Evolutionary conservation across 2,329 filamentous ascomycete species (phyloP).

Genomic region (Monilinia fructicola): DNA sequence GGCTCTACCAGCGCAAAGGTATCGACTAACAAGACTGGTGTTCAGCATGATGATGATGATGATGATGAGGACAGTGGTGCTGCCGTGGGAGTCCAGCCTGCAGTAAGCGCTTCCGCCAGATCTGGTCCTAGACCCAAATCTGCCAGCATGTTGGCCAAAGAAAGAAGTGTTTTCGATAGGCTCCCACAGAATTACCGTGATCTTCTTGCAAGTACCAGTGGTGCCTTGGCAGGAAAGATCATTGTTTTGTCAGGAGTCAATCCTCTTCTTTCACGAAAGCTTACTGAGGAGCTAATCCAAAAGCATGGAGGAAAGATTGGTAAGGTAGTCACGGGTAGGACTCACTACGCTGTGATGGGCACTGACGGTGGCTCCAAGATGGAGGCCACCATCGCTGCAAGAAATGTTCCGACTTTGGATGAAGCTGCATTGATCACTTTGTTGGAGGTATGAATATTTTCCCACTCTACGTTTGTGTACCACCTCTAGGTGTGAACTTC

Average conservation of each 20-base stretch:
- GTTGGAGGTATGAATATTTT: constrained; percentile 9
- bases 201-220: constrained; percentile 27
- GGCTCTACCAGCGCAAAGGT: background rate
- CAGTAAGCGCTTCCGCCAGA: background rate
- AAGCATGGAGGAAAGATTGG: constrained; percentile 32
- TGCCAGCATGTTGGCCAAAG: no score
- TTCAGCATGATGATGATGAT: background rate
- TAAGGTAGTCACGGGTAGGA: constrained; percentile 32
- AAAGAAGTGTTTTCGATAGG: background rate
- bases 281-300: constrained; percentile 30
- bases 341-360: constrained; percentile 33
- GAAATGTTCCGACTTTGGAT: constrained; percentile 26
- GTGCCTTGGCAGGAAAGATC: constrained; percentile 21
- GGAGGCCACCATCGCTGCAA: constrained; percentile 20
- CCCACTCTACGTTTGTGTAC: background rate
- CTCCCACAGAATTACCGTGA: constrained; percentile 30
- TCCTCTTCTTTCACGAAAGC: constrained; percentile 28
- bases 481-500: background rate
- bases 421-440: constrained; percentile 31
- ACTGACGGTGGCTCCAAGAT: constrained; percentile 35
- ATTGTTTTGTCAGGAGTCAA: constrained; percentile 33
- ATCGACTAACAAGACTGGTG: background rate
- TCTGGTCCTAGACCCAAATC: background rate
- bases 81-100: background rate
- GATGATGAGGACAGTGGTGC: background rate